These are phyloP conservation scores for Fragilaria crotonensis DNA, from an alignment of 108 stramenopile genomes.

Conservation along the genomic window DNA sequence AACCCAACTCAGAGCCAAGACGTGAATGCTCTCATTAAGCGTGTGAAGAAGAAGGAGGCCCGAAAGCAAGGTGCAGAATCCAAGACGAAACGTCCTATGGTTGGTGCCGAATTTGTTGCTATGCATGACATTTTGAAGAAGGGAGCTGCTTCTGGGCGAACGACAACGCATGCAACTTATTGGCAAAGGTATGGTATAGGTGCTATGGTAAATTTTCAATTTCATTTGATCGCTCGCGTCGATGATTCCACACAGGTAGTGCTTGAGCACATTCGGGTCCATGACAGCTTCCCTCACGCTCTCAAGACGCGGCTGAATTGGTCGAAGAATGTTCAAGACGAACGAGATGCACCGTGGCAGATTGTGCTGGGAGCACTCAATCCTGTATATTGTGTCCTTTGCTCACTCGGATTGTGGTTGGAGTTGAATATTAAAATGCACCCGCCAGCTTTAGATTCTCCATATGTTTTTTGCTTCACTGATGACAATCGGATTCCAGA, in stretches of 20 bases:
- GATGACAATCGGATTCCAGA: too few relatives aligned
- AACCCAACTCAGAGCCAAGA: constrained; percentile 7
- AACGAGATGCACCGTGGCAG: constrained; percentile 20
- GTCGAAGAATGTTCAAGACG: constrained; percentile 21
- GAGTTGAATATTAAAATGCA: neutral
- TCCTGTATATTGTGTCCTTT: constrained; percentile 6
- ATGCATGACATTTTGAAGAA: neutral
- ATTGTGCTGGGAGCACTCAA: constrained; percentile 6
- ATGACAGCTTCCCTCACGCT: constrained; percentile 6
- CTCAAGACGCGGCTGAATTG: neutral
- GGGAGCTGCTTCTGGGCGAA: neutral
- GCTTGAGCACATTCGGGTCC: neutral
- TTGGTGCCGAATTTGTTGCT: neutral
- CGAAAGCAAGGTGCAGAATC: constrained; percentile 11
- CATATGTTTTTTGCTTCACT: too few relatives aligned
- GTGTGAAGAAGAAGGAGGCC: constrained; percentile 13
- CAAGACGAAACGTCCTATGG: neutral
- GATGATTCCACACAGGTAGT: constrained; percentile 6
- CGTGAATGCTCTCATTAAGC: constrained; percentile 6
- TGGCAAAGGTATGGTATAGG: neutral
- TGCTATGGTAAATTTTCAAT: constrained; percentile 8
- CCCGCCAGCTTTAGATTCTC: neutral
- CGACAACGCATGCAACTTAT: too few relatives aligned
- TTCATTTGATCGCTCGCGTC: constrained; percentile 11
- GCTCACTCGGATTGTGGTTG: neutral